Percentiles rank a stretch among this genome's conserved stretches.
phyloP scores from a whole-genome alignment of 352 stramenopile genomes.

The Elongisporangium anandrum region DNA sequence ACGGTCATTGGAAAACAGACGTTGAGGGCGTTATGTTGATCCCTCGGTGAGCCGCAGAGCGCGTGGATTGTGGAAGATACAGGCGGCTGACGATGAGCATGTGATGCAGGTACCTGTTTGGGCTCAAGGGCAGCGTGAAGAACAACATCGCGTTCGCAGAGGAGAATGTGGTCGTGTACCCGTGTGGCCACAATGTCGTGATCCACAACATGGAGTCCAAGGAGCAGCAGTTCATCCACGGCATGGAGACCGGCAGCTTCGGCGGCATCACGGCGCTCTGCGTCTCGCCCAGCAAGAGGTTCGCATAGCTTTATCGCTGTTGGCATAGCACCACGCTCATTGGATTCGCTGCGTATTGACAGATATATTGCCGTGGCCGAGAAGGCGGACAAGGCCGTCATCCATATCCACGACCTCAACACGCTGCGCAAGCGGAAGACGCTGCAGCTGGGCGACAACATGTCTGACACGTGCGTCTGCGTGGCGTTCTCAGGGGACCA shows the following conservation, averaged over 20 bases:
- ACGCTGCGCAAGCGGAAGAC: constrained; percentile 86
- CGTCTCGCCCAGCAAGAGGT: constrained; percentile 74
- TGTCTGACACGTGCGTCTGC: constrained; percentile 70
- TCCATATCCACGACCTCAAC: constrained; percentile 90
- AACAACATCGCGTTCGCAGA: constrained; percentile 85
- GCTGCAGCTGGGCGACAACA: constrained; percentile 71
- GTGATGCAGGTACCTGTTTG: constrained; percentile 67
- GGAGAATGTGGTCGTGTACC: constrained; percentile 83
- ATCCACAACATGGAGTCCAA: constrained; percentile 89
- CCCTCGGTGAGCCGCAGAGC: not conserved
- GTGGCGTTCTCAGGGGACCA: constrained; percentile 89
- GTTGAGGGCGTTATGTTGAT: not conserved
- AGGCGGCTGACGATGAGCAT: not conserved
- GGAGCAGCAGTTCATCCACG: constrained; percentile 88
- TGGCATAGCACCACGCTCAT: not conserved
- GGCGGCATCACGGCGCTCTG: constrained; percentile 85
- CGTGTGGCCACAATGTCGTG: constrained; percentile 85
- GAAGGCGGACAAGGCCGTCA: constrained; percentile 63
- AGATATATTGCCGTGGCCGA: constrained; percentile 87
- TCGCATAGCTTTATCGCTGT: not conserved
- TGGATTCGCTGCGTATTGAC: not conserved
- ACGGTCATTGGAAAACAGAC: not conserved
- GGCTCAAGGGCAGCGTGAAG: constrained; percentile 76
- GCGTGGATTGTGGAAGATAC: not conserved
- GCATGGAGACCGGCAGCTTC: constrained; percentile 62